Conservation (phyloP, 2,329 filamentous ascomycete genomes). For the Beauveria scarabaeidicola region DNA sequence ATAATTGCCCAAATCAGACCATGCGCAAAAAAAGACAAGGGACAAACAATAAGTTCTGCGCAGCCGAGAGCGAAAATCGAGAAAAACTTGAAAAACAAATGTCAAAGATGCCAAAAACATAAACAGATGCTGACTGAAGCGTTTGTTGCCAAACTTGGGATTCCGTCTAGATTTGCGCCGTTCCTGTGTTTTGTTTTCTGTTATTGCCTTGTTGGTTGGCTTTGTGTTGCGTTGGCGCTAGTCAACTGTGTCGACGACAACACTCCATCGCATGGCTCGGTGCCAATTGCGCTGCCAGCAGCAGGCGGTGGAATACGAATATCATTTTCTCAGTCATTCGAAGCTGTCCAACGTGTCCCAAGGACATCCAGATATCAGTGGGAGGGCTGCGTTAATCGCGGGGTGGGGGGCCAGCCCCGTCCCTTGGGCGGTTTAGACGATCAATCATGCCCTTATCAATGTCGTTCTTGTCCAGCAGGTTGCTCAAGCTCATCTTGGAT, state of each 20-base stretch:
- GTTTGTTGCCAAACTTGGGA: conserved; percentile 26
- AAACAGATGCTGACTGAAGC: conserved; percentile 11
- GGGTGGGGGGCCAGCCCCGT: conserved; percentile 2
- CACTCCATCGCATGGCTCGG: neutral
- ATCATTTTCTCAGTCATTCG: neutral
- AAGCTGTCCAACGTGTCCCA: neutral
- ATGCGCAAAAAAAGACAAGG: conserved; percentile 13
- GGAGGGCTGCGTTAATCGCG: neutral
- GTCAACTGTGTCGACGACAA: neutral
- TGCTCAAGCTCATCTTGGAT: conserved; percentile 47
- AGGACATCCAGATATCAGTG: conserved; percentile 8
- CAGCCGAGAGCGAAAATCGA: conserved; percentile 2
- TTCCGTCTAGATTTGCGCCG: conserved; percentile 13
- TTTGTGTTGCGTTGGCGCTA: neutral
- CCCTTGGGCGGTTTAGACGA: conserved; percentile 35
- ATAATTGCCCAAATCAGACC: neutral
- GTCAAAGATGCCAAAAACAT: conserved; percentile 5
- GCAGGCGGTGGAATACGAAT: neutral
- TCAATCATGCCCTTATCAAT: conserved; percentile 49
- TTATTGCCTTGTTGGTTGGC: neutral
- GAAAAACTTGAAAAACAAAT: conserved; percentile 4
- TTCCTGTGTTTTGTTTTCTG: neutral
- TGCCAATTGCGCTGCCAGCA: conserved; percentile 5
- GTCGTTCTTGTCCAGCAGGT: conserved; percentile 43
- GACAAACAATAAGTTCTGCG: conserved; percentile 12